Base-by-base conservation (phyloP, 2,329 filamentous ascomycete genomes). In the Xylaria sp. region DNA sequence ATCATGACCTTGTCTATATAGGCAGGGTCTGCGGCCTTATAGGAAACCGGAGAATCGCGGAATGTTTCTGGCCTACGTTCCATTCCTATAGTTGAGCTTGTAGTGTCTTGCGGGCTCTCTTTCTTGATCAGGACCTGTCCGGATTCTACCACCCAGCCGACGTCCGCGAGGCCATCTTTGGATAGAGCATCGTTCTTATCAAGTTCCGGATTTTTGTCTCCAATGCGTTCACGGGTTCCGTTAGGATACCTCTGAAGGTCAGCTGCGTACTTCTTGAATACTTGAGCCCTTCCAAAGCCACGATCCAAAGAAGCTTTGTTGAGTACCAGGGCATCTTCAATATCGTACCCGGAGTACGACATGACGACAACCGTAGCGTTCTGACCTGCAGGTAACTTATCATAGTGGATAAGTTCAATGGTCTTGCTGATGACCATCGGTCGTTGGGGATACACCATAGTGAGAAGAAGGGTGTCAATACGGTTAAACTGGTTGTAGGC, bases 341-440 rank as follows among this genome's bases (percentile, higher is more conserved):
- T 99, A 89, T 99, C 96, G 82, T 99, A 99, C 28, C 96, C 96
- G 12, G 95, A 98, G 82, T 96, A 99, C 58, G 94, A 98, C 96
- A 99, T 99, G 82, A 99, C 96, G 6, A 97, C 96, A 32, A 99
- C 96, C 0, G 93, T 97, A 4, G 96, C 97, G 71, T 98, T 98
- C 78, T 99, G 96, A 0, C 96, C 96, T 5, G 96, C 96, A 0
- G 96, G 96, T 15, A 99, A 90, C 79, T 98, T 97, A 82, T 99
- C 96, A 78, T 98, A 99, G 75, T 97, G 94, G 74, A 97, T 93
- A 28, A 99, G 87, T 81, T 99, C 94, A 73, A 99, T 99, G 0
- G 96, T 98, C 76, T 97, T 92, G 60, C 94, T 97, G 79, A 97
- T 97, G 71, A 98, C 95, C 91, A 99, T 96, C 1, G 96, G 96